phyloP scores from a whole-genome alignment of 345 rosid genomes.

The Garcia nutans region DNA sequence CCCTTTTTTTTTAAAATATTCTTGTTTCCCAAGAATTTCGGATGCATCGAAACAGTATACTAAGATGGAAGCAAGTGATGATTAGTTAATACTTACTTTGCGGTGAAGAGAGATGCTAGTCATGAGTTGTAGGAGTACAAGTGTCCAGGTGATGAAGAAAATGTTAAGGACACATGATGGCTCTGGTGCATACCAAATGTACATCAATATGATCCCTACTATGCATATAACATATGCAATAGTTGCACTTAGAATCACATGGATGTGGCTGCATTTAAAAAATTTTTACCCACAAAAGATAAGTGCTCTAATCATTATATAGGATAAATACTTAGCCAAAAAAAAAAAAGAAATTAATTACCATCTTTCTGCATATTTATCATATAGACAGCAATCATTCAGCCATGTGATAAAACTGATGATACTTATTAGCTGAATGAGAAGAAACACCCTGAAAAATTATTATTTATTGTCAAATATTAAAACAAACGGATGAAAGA shows the following conservation, averaged over 20 bases:
- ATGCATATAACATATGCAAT: conserved; percentile 68
- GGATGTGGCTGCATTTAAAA: conserved; percentile 55
- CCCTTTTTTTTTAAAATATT: too few relatives aligned
- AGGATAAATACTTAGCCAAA: too few relatives aligned
- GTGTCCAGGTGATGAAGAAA: conserved; percentile 89
- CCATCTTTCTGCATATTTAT: conserved; percentile 71
- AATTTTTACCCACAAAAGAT: conserved; percentile 8
- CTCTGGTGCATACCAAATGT: conserved; percentile 91
- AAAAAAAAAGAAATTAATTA: conserved; percentile 22
- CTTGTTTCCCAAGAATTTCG: too few relatives aligned
- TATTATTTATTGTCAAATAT: conserved; percentile 6
- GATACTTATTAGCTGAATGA: conserved; percentile 83
- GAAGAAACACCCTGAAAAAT: conserved; percentile 79
- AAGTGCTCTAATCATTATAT: not conserved
- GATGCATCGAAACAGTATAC: too few relatives aligned
- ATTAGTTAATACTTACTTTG: conserved; percentile 42
- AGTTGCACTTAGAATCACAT: conserved; percentile 70
- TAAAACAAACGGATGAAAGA: not conserved
- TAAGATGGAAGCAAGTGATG: not conserved
- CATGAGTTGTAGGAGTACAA: conserved; percentile 90
- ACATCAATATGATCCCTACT: conserved; percentile 81
- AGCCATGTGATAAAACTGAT: conserved; percentile 93
- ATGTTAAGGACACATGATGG: conserved; percentile 86
- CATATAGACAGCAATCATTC: conserved; percentile 64
- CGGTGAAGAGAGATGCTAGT: conserved; percentile 89